Conservation (phyloP, 129 eudicot species). For the Deinandra increscens region DNA sequence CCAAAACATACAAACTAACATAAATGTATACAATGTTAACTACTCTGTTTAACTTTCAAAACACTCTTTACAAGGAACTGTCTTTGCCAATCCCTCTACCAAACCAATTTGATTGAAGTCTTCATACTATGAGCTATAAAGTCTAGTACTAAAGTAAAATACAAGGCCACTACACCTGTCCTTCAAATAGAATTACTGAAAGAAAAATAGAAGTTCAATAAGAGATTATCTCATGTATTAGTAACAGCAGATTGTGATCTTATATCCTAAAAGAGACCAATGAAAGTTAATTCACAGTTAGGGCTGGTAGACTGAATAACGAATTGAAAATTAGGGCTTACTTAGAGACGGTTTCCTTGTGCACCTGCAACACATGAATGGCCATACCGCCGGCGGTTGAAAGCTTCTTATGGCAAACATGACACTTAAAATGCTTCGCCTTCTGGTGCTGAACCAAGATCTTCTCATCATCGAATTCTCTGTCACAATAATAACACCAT, state of each 20-base stretch:
- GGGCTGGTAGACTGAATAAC: background rate
- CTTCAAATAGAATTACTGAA: background rate
- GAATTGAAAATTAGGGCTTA: conserved; percentile 25
- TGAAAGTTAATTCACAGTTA: background rate
- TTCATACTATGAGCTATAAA: too few species aligned
- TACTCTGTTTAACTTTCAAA: too few species aligned
- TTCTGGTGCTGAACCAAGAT: conserved; percentile 94
- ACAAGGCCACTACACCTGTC: background rate
- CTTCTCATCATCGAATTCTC: conserved; percentile 96
- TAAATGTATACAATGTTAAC: background rate
- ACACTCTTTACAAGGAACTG: too few species aligned
- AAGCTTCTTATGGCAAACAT: conserved; percentile 93
- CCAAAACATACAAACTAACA: background rate
- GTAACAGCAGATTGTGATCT: background rate
- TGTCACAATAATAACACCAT: conserved; percentile 96
- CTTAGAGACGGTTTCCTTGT: conserved; percentile 95
- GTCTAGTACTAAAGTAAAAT: background rate
- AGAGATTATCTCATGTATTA: background rate
- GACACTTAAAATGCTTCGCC: conserved; percentile 96
- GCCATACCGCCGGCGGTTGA: conserved; percentile 99
- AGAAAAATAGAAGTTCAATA: background rate
- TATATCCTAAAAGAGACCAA: background rate
- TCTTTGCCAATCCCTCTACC: too few species aligned
- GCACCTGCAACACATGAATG: conserved; percentile 95
- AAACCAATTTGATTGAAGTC: background rate